Evolutionary conservation across 1,284 basidiomycete species (phyloP).

Genomic region (Trichosporon sp.): DNA sequence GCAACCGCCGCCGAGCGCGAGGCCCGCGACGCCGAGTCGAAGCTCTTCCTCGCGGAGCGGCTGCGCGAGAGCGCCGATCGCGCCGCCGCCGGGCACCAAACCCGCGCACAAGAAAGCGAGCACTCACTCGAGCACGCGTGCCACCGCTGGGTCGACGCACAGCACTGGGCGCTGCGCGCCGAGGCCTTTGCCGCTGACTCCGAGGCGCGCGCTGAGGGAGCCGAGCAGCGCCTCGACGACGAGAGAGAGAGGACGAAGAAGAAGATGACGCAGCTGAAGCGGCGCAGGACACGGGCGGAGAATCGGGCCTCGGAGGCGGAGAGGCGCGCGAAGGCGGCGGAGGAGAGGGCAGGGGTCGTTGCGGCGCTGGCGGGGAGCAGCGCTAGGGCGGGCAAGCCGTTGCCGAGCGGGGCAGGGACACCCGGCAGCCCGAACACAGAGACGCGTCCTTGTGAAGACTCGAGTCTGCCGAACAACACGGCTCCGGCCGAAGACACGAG

Average conservation of each 20-base stretch:
- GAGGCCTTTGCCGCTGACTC: not conserved
- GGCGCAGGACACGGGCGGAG: no score
- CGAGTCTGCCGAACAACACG: no score
- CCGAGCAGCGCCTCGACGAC: no score
- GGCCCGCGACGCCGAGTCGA: not conserved
- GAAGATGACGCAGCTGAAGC: not conserved
- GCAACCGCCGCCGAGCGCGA: not conserved
- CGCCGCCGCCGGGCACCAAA: no score
- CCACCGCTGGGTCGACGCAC: not conserved
- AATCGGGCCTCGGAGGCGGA: no score
- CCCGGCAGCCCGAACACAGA: no score
- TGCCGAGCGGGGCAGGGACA: no score
- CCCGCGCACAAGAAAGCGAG: not conserved
- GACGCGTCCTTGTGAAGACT: no score
- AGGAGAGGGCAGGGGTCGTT: not conserved
- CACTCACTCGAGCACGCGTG: not conserved
- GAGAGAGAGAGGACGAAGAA: not conserved
- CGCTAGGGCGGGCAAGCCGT: no score
- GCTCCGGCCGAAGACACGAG: no score
- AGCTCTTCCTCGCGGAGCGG: not conserved
- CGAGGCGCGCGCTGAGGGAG: not conserved
- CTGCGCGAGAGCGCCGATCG: not conserved
- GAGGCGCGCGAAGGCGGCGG: not conserved
- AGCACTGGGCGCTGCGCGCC: not conserved
- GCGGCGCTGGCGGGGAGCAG: not conserved